phyloP scores from a whole-genome alignment of 1,284 basidiomycete species.

The Trametes sp. region DNA sequence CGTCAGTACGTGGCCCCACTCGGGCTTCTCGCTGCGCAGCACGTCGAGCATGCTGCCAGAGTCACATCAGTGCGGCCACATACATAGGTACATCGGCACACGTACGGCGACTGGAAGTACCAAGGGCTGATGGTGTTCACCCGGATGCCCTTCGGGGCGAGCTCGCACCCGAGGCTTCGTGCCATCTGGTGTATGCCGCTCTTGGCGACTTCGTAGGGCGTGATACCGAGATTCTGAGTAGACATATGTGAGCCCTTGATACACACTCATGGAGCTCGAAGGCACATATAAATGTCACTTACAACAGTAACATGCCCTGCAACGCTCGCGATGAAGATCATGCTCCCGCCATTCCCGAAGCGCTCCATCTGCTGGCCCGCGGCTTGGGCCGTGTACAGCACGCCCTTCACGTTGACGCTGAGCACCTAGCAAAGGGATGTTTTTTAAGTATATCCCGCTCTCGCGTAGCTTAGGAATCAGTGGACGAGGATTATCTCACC shows the following conservation, averaged over 20 bases:
- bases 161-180: conserved; percentile 84
- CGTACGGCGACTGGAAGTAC: conserved; percentile 74
- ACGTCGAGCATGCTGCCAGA: neutral
- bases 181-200: conserved; percentile 83
- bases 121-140: conserved; percentile 80
- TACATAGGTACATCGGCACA: conserved; percentile 17
- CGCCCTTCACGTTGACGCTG: conserved; percentile 79
- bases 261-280: too few relatives aligned
- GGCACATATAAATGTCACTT: conserved; percentile 22
- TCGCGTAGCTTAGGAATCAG: neutral
- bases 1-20: neutral
- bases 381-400: conserved; percentile 80
- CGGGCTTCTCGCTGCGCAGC: neutral
- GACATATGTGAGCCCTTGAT: conserved; percentile 51
- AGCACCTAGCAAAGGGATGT: conserved; percentile 55
- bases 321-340: conserved; percentile 87
- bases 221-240: conserved; percentile 24
- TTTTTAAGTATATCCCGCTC: neutral
- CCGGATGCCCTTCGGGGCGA: conserved; percentile 73
- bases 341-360: conserved; percentile 76
- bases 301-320: conserved; percentile 85
- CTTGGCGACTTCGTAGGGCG: conserved; percentile 83
- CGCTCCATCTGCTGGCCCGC: conserved; percentile 79
- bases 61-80: neutral
- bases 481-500: too few relatives aligned